Percentiles rank a stretch among this genome's conserved stretches.
Evolutionary conservation across 495 filamentous ascomycete genomes (phyloP).

Genomic region (Lasiosphaeriaceae sp.): DNA sequence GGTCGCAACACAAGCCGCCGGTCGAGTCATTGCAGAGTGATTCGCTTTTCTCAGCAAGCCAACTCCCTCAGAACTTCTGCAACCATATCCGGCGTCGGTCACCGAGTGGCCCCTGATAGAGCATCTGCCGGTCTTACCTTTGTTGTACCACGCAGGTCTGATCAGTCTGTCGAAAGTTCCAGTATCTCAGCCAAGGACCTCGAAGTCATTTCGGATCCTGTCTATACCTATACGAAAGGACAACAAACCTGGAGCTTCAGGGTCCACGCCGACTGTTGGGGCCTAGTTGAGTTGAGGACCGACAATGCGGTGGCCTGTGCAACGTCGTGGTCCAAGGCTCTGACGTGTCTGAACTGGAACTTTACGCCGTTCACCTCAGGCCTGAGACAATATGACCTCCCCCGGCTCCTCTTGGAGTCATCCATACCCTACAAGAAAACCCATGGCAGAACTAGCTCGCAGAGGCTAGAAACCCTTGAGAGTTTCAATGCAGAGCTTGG

Average conservation of each 20-base stretch:
- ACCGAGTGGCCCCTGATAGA: background rate
- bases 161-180: background rate
- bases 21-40: conserved; percentile 2
- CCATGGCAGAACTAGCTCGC: background rate
- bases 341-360: conserved; percentile 18
- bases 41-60: conserved; percentile 1
- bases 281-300: conserved; percentile 7
- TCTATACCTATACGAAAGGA: background rate
- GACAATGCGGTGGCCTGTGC: conserved; percentile 2
- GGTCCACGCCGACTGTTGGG: conserved; percentile 24
- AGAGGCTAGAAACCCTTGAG: background rate
- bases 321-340: conserved; percentile 9
- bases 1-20: background rate
- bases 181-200: background rate
- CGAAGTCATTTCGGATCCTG: background rate
- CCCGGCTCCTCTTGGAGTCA: background rate
- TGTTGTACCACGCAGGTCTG: background rate
- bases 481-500: background rate
- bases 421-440: background rate
- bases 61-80: background rate
- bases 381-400: background rate
- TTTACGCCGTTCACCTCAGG: background rate
- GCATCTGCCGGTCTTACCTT: background rate
- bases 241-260: conserved; percentile 13
- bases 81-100: conserved; percentile 3